Conservation (phyloP, 192 early-diverging fungal species). For the Rhizophagus clarus region DNA sequence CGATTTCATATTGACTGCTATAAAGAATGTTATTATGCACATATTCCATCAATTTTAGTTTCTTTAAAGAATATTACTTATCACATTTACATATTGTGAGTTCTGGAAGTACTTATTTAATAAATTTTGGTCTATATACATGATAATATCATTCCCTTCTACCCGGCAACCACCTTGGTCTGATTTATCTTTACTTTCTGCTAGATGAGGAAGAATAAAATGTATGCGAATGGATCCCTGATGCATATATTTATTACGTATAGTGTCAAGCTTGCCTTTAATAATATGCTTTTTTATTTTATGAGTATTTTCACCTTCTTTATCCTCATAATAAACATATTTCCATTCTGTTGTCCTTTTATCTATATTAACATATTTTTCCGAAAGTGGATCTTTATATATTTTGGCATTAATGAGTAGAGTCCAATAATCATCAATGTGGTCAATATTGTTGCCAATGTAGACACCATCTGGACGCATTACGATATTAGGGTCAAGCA, state of each 20-base stretch:
- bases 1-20: no score
- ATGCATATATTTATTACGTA: not conserved
- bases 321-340: slow-evolving; percentile 1
- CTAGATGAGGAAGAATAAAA: slow-evolving; percentile 12
- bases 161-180: slow-evolving; percentile 27
- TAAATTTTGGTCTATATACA: slow-evolving; percentile 7
- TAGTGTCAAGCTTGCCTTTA: not conserved
- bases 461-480: no score
- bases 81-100: not conserved
- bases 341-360: slow-evolving; percentile 19
- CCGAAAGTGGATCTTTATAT: not conserved
- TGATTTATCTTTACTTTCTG: slow-evolving; percentile 1
- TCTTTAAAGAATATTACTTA: no score
- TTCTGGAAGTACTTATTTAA: slow-evolving; percentile 5
- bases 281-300: not conserved
- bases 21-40: no score
- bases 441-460: no score
- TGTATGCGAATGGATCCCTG: slow-evolving; percentile 26
- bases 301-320: not conserved
- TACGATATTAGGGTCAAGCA: no score
- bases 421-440: no score
- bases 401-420: no score
- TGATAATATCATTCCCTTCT: slow-evolving; percentile 27
- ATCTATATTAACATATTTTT: not conserved
- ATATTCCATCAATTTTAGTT: no score